Percentiles rank a stretch among this genome's conserved stretches.
Evolutionary conservation across 805 yeast species (phyloP).

Genomic region (Schizosaccharomyces octosporus): DNA sequence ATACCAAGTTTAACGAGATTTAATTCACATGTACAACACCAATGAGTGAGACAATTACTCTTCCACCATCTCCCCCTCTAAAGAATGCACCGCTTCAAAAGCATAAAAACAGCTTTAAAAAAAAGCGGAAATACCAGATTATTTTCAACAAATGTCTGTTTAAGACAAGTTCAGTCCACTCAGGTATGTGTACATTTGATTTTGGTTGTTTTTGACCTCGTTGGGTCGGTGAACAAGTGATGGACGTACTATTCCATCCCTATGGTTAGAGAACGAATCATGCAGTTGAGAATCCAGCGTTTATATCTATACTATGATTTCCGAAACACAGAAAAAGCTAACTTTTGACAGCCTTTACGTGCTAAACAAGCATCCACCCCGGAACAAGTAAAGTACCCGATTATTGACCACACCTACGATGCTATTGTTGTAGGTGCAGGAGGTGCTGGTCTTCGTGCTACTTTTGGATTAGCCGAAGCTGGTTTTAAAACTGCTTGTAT

Average conservation of each 20-base stretch:
- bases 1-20: too few relatives aligned
- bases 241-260: too few relatives aligned
- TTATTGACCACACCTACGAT: slow-evolving; percentile 93
- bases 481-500: slow-evolving; percentile 96
- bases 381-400: slow-evolving; percentile 52
- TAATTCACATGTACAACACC: too few relatives aligned
- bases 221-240: too few relatives aligned
- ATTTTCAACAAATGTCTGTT: not conserved
- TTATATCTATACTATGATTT: too few relatives aligned
- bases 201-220: too few relatives aligned
- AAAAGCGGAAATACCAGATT: not conserved
- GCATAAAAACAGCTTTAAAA: not conserved
- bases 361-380: slow-evolving; percentile 26
- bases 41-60: not conserved
- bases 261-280: too few relatives aligned
- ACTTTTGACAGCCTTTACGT: slow-evolving; percentile 12
- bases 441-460: slow-evolving; percentile 97
- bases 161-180: not conserved
- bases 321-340: not conserved
- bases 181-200: not conserved
- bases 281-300: too few relatives aligned
- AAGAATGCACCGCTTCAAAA: not conserved
- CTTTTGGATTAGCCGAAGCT: slow-evolving; percentile 89
- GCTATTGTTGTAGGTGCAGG: slow-evolving; percentile 97
- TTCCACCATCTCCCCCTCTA: not conserved